Evolutionary conservation across 106 monocot genomes (phyloP), one percentile per base, ranked within the genome.

Genomic region (Apostasia ramifera): DNA sequence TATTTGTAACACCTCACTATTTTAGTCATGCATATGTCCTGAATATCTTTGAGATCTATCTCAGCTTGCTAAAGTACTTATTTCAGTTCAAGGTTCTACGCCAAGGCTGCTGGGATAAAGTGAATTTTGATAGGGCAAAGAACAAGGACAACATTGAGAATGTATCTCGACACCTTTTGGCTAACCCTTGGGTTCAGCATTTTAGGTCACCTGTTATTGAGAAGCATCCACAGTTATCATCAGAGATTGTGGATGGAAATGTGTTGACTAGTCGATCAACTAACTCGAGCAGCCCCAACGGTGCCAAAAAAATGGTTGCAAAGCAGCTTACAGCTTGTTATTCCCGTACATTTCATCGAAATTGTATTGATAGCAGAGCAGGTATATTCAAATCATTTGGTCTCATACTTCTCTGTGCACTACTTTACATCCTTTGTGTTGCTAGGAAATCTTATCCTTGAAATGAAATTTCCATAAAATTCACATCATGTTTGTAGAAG

Each of bases 101-200:
- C 40, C 44, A 70, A 66, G 86, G 83, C 42, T 69, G 60, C 55
- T 81, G 81, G 81, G 74, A 70, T 42, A 78, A 76, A 26, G 57
- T 83, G 48, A 70, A 75, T 42, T 74, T 74, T 86, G 85, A 74
- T 37, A 67, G 63, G 50, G 49, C 72, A 47, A 68, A 68, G 49
- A 63, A n/a, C 47, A 63, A 5, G 40, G 48, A 1, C 47, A 76
- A 72, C 40, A 52, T 40, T 64, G 57, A 61, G 8, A 72, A 72
- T 57, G 76, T 81, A 69, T 11, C 71, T 53, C 64, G 47, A 5
- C 12, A 53, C 54, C 55, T 87, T 46, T 76, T 61, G 54, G 66
- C 45, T 70, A 87, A 81, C 70, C 84, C 80, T 42, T 90, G 84
- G 90, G 79, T 85, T 60, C 80, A 66, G 72, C 90, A 85, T 78